Evolutionary conservation across 176 grass and related monocot species (phyloP).

Genomic region (Eragrostis curvula): DNA sequence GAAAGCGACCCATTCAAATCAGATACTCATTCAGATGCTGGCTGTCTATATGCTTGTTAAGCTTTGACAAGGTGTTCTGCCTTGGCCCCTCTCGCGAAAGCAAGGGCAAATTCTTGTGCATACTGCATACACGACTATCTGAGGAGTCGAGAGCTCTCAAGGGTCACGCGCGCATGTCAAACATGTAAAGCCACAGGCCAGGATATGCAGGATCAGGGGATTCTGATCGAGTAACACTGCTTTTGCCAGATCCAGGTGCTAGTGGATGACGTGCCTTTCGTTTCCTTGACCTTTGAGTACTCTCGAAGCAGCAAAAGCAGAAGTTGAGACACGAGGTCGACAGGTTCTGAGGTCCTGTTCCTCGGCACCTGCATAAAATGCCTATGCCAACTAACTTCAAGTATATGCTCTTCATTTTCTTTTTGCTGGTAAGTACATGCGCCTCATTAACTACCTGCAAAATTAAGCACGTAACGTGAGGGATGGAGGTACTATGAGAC

Average conservation of each 20-base stretch:
- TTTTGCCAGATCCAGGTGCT: conserved; percentile 8
- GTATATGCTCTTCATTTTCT: conserved; percentile 27
- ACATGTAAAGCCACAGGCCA: background rate
- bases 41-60: no score
- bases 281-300: background rate
- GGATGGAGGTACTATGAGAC: background rate
- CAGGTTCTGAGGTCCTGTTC: background rate
- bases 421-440: conserved; percentile 31
- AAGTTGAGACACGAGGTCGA: background rate
- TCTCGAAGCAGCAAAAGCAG: background rate
- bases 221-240: background rate
- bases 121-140: background rate
- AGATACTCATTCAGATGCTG: background rate
- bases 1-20: background rate
- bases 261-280: background rate
- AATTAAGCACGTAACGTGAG: background rate
- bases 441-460: background rate
- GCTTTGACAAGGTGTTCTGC: background rate
- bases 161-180: background rate
- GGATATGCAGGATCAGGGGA: background rate
- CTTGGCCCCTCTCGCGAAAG: background rate
- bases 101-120: background rate
- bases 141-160: background rate
- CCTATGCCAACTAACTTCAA: background rate
- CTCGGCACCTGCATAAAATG: background rate